Base-by-base conservation (phyloP, 176 grass and related monocot genomes). In the Otatea glauca region DNA sequence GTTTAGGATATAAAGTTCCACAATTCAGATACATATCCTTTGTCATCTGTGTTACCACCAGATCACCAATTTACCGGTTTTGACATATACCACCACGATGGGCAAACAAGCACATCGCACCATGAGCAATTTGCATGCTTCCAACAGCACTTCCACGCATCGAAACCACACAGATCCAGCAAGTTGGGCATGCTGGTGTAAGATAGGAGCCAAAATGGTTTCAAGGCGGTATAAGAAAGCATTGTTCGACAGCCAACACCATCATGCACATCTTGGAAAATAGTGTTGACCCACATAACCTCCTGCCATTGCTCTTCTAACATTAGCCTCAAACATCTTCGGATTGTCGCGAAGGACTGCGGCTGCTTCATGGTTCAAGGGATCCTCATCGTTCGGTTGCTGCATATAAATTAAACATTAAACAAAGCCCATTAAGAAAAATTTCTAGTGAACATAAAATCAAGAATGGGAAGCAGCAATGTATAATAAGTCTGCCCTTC, bases 371-470 rank as follows among this genome's bases (percentile, higher is more conserved):
- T 88, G 88, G 84, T 93, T 93, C 92, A 93, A 83, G n/a, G 92
- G 92, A 71, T 93, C 92, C 82, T 93, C 88, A 23, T 93, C 88
- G 42, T 91, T 92, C 43, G 88, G 91, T 92, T 92, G 91, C 91
- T 92, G 81, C 84, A 78, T 35, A 72, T 45, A 86, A 84, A 58
- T 70, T 23, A 54, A 74, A 74, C 34, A 71, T 59, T 65, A 76
- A 15, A 68, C 6, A 56, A 84, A 70, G 29, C 23, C 65, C 51
- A 68, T 65, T 12, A 14, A 55, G 51, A 18, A 54, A 67, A 23
- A 6, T 18, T 56, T 39, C 15, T 69, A 44, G 55, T 77, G 16
- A 32, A 60, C 16, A 68, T 9, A 11, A 39, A 58, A 5, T 47
- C 29, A 21, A 12, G 9, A 39, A 58, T 54, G 9, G 72, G 41